Evolutionary conservation across 2,329 filamentous ascomycete genomes (phyloP), one percentile per base, ranked within the genome.

Genomic region (Lachnellula arida): DNA sequence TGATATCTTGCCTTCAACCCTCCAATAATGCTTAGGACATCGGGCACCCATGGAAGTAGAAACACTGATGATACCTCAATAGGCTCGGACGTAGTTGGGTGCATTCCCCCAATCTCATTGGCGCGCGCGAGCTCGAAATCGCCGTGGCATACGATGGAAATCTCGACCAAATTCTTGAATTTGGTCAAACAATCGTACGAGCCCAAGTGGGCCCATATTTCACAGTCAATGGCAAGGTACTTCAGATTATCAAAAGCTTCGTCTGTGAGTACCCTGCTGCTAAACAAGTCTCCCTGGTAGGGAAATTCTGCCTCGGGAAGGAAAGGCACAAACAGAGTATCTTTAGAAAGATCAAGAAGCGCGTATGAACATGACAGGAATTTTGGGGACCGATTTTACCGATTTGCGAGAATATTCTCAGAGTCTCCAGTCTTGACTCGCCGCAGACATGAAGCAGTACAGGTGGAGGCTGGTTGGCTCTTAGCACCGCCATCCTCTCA

Each of bases 221-320:
- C 19, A 14, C 9, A 19, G 3, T 44, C 42, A 5, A 44, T 12
- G 19, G 42, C 42, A 19, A 44, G 19, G 19, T 23, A 44, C 42
- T 44, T 44, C 2, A 44, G 42, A 6, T 44, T 44, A 19, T 44
- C 11, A 19, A 25, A 44, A 5, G 42, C 19, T 23, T 19, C n/a
- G 19, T 22, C 19, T 19, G 42, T 44, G 11, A 44, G 42, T 22
- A 44, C 5, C 1, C 0, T 5, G 19, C 19, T 5, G 42, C 5
- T 9, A 7, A 44, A 44, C 11, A 44, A 9, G 3, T n/a, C 14
- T 1, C 14, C 6, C 15, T 40, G 37, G 42, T 23, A 4, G 2
- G 9, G 11, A 0, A 5, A 17, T 19, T 12, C 2, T 15, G 2
- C 5, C 1, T 9, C 1, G 2, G 11, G 1, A 12, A 12, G 2